phyloP scores from a whole-genome alignment of 192 early-diverging fungal genomes.

The Pecoramyces ruminantium region DNA sequence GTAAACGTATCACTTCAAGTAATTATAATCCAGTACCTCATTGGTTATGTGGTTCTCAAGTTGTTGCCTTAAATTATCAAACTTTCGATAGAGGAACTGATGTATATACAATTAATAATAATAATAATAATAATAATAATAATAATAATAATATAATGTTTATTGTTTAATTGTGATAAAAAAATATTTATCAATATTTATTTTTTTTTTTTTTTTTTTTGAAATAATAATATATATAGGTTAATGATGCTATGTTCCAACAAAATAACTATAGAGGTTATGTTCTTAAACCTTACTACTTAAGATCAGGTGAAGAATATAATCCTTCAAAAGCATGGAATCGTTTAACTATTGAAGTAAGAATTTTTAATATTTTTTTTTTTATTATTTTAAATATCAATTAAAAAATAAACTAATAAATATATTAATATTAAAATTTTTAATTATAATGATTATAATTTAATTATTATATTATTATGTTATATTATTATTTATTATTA shows the following conservation, averaged over 20 bases:
- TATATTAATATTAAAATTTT: no score
- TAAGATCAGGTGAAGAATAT: slow-evolving; percentile 10
- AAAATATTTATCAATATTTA: no score
- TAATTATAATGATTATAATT: no score
- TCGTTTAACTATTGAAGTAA: not conserved
- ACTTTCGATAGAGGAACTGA: slow-evolving; percentile 23
- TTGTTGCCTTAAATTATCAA: slow-evolving; percentile 85
- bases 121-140: no score
- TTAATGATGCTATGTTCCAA: slow-evolving; percentile 72
- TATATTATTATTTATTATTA: no score
- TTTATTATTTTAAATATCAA: slow-evolving; percentile 5
- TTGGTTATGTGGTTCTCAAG: slow-evolving; percentile 65
- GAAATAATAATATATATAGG: slow-evolving; percentile 25
- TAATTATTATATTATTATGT: no score
- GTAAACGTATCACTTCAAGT: slow-evolving; percentile 55
- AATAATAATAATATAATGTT: no score
- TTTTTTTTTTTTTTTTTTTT: not conserved
- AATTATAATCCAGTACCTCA: slow-evolving; percentile 72
- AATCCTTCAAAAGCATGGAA: not conserved
- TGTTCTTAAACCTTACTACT: slow-evolving; percentile 49
- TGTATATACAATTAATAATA: slow-evolving; percentile 1
- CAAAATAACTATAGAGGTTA: slow-evolving; percentile 59
- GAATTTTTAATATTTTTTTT: not conserved
- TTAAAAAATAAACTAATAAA: not conserved
- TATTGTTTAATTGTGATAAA: no score